Percentiles rank a stretch among this genome's conserved stretches.
phyloP scores from a whole-genome alignment of 176 grass and related monocot genomes.

The Oryza meridionalis region DNA sequence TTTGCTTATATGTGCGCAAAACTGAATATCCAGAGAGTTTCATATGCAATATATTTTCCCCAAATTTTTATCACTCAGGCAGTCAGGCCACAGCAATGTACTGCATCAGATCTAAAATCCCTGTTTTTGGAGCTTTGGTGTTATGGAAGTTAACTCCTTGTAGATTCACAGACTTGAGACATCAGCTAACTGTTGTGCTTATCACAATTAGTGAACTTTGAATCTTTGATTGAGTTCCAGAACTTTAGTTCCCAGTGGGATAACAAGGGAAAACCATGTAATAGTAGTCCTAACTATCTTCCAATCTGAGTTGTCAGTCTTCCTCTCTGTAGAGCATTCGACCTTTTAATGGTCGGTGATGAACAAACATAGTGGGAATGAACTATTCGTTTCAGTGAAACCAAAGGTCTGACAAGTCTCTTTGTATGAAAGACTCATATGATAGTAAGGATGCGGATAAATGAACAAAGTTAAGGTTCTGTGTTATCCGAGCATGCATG shows the following conservation, averaged over 20 bases:
- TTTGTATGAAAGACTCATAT: neutral
- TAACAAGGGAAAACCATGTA: constrained; percentile 7
- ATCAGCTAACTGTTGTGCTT: neutral
- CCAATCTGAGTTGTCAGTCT: neutral
- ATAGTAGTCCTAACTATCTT: constrained; percentile 32
- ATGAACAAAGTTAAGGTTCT: constrained; percentile 22
- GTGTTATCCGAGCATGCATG: neutral
- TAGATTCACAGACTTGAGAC: neutral
- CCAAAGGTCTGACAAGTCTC: constrained; percentile 2
- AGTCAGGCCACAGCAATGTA: neutral
- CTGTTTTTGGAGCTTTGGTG: constrained; percentile 2
- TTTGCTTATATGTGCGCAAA: neutral
- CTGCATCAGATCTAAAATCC: constrained; percentile 6
- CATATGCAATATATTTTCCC: constrained; percentile 5
- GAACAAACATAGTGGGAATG: neutral
- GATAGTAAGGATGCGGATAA: neutral
- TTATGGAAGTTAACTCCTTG: neutral
- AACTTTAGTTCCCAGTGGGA: neutral
- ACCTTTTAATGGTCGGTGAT: neutral
- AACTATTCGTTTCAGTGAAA: constrained; percentile 10
- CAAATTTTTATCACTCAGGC: neutral
- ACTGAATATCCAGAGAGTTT: constrained; percentile 1
- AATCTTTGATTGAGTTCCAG: constrained; percentile 7
- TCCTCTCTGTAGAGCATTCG: neutral
- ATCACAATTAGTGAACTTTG: neutral